Evolutionary conservation across 345 rosid species (phyloP).

Genomic region (Hibiscus syriacus): DNA sequence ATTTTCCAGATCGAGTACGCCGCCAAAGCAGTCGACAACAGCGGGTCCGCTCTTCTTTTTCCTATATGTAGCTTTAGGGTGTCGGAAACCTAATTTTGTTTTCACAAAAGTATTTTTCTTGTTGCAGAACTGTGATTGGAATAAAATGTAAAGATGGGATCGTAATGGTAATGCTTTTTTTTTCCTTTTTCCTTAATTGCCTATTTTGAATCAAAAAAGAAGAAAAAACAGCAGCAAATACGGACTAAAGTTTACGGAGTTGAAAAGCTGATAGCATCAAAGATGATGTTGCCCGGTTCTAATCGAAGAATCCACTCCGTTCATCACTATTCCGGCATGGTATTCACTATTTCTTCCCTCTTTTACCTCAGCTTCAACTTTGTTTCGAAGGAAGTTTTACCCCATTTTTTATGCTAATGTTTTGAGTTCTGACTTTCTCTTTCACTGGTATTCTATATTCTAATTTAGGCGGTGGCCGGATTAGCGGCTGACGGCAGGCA

Average conservation of each 20-base stretch:
- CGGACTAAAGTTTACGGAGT: too few relatives aligned
- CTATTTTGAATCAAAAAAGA: background rate
- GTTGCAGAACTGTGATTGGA: too few relatives aligned
- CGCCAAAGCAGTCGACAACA: slow-evolving; percentile 97
- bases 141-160: slow-evolving; percentile 99
- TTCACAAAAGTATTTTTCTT: too few relatives aligned
- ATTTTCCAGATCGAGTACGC: too few relatives aligned
- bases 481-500: slow-evolving; percentile 99
- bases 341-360: slow-evolving; percentile 6
- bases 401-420: background rate
- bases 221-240: background rate
- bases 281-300: too few relatives aligned
- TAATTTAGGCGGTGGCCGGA: slow-evolving; percentile 86
- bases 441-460: background rate
- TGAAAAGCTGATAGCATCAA: too few relatives aligned
- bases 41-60: slow-evolving; percentile 49
- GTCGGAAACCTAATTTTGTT: too few relatives aligned
- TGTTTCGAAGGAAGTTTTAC: background rate
- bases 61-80: background rate
- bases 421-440: background rate
- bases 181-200: background rate
- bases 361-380: background rate
- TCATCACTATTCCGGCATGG: slow-evolving; percentile 97
- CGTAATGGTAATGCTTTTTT: slow-evolving; percentile 51
- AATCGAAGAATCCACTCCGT: too few relatives aligned